phyloP scores from a whole-genome alignment of 331 rosid genomes.

The Erythrophleum ivorense region DNA sequence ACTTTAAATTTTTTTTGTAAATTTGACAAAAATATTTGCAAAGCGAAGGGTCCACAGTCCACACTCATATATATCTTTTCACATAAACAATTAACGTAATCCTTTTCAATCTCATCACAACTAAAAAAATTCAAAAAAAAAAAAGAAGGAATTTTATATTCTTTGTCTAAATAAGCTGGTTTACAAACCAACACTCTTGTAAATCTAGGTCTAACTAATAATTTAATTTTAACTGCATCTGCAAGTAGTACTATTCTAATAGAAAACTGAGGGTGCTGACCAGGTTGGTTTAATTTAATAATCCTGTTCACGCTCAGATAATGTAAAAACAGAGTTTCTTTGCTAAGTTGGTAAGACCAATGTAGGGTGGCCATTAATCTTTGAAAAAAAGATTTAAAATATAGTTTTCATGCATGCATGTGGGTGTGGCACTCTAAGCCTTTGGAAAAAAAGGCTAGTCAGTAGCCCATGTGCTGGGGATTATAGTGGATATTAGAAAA shows the following conservation, averaged over 20 bases:
- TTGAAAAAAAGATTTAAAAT: background rate
- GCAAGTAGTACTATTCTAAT: constrained; percentile 3
- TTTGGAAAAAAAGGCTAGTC: background rate
- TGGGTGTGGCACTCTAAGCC: constrained; percentile 10
- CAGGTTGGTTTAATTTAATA: background rate
- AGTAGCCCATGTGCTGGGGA: constrained; percentile 1
- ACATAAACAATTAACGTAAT: background rate
- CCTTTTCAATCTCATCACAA: background rate
- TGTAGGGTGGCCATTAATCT: background rate
- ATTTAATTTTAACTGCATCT: background rate
- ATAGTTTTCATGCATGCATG: constrained; percentile 26
- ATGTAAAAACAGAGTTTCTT: background rate
- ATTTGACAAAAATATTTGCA: background rate
- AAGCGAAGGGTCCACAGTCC: constrained; percentile 11
- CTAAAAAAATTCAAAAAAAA: background rate
- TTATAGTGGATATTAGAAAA: constrained; percentile 11
- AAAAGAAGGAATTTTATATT: background rate
- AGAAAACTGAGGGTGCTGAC: background rate
- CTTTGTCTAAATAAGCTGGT: background rate
- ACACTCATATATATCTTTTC: background rate
- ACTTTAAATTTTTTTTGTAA: no score
- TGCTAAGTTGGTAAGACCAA: constrained; percentile 10
- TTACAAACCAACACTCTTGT: background rate
- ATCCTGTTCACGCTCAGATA: background rate
- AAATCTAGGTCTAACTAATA: background rate